Base-by-base conservation (phyloP, 768 basidiomycete genomes). In the Xanthoconium purpureum region DNA sequence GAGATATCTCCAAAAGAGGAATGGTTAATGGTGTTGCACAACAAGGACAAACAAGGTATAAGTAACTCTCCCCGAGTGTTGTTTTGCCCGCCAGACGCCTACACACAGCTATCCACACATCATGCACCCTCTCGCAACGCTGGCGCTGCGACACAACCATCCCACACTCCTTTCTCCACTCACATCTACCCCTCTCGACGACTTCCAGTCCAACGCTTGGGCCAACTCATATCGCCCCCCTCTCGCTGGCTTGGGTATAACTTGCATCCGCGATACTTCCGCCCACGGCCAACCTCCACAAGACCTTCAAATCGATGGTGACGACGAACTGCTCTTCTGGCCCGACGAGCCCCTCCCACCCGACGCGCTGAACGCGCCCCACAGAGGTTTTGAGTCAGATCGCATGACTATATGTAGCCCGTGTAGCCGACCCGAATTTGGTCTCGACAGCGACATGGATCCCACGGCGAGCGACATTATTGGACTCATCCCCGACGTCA, bases 401-500 rank as follows among this genome's bases (percentile, higher is more conserved):
- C 46, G 12, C 29, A 28, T 40, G 30, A 11, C 29, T 14, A 35
- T n/a, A 29, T 32, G 24, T 32, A 45, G 48, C 33, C n/a, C 35
- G 17, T 29, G 10, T 48, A n/a, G 52, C 24, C 17, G 2, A 35
- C 29, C 56, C 40, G 44, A 48, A 8, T 37, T 59, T 28, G 32
- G 51, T 33, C 50, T 62, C 18, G 59, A 61, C 36, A 43, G 29
- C 35, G 60, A 55, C 35, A 32, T 47, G 12, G 48, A 69, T 47
- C 32, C 56, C 24, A 29, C 39, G 33, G n/a, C 59, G 46, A 39
- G 48, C 42, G 48, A 60, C 37, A 20, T 46, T 8, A 47, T 71
- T 43, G 70, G 70, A 33, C 59, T 71, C 7, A 64, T 73, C 3
- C 70, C 71, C 55, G 70, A 71, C 46, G 58, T 75, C 28, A 77